Conservation (phyloP, 257 asterid species). For the Cruciata laevipes region DNA sequence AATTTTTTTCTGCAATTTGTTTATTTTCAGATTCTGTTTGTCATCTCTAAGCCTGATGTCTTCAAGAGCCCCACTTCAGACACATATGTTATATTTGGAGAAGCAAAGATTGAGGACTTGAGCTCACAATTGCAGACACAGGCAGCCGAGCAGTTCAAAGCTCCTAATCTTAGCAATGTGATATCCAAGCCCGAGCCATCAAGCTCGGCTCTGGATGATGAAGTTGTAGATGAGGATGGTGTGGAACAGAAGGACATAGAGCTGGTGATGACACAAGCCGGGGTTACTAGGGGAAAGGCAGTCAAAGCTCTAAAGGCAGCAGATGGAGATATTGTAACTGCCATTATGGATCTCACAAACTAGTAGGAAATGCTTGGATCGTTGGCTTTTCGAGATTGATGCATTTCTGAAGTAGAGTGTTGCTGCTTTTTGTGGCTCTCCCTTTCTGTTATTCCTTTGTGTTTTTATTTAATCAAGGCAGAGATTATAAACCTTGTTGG, state of each 20-base stretch:
- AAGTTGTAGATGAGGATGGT: slow-evolving; percentile 57
- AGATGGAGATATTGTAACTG: slow-evolving; percentile 64
- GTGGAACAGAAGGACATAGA: slow-evolving; percentile 65
- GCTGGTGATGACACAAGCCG: slow-evolving; percentile 62
- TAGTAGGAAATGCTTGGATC: slow-evolving; percentile 24
- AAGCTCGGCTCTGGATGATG: slow-evolving; percentile 42
- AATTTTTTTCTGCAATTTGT: not conserved
- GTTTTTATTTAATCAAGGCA: not conserved
- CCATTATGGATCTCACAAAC: slow-evolving; percentile 70
- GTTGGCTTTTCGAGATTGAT: not conserved
- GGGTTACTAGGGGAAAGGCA: slow-evolving; percentile 54
- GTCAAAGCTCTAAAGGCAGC: slow-evolving; percentile 65
- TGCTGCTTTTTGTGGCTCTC: not conserved
- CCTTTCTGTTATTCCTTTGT: not conserved
- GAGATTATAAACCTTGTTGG: not conserved
- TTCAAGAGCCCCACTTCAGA: slow-evolving; percentile 69
- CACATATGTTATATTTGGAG: slow-evolving; percentile 56
- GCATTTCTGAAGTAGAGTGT: not conserved
- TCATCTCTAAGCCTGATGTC: slow-evolving; percentile 65
- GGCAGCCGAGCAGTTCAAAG: slow-evolving; percentile 60
- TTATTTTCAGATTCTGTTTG: slow-evolving; percentile 38
- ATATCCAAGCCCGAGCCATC: slow-evolving; percentile 53
- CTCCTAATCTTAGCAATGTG: slow-evolving; percentile 32
- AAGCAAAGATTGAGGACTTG: slow-evolving; percentile 62
- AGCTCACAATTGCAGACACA: slow-evolving; percentile 59